These are phyloP conservation scores for Microstegium vimineum DNA, from an alignment of 176 grass and related monocot species.

Conservation along the genomic window DNA sequence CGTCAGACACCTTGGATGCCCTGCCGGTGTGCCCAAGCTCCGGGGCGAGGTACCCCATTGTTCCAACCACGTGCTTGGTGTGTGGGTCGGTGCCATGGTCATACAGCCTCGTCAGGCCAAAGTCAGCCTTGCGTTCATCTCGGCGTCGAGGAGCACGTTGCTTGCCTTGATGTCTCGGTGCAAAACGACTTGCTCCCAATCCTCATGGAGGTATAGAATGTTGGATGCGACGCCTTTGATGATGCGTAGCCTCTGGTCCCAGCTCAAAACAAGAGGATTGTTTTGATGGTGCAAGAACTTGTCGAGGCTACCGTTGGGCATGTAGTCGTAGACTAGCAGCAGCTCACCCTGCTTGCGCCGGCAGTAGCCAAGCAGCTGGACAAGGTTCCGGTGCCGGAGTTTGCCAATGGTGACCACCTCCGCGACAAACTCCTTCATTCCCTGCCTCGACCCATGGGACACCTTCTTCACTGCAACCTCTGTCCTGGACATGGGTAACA, in stretches of 20 bases:
- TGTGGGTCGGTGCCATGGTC: constrained; percentile 41
- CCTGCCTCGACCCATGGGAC: constrained; percentile 46
- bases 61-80: constrained; percentile 40
- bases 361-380: constrained; percentile 48
- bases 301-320: constrained; percentile 33
- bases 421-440: constrained; percentile 38
- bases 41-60: constrained; percentile 41
- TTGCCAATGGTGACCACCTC: constrained; percentile 39
- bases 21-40: constrained; percentile 44
- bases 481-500: not conserved
- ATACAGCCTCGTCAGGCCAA: constrained; percentile 41
- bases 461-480: constrained; percentile 51
- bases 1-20: constrained; percentile 34
- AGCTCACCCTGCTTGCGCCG: constrained; percentile 41
- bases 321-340: constrained; percentile 33
- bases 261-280: not conserved
- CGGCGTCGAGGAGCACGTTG: constrained; percentile 47
- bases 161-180: constrained; percentile 50
- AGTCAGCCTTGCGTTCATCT: constrained; percentile 42
- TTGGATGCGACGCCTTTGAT: constrained; percentile 37
- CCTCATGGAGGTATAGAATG: constrained; percentile 40
- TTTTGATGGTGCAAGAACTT: constrained; percentile 2
- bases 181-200: constrained; percentile 40
- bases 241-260: constrained; percentile 20
- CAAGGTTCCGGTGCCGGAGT: constrained; percentile 43